These are phyloP conservation scores for Aureobasidium sp. DNA, from an alignment of 2,329 filamentous ascomycete species.

Conservation along the genomic window DNA sequence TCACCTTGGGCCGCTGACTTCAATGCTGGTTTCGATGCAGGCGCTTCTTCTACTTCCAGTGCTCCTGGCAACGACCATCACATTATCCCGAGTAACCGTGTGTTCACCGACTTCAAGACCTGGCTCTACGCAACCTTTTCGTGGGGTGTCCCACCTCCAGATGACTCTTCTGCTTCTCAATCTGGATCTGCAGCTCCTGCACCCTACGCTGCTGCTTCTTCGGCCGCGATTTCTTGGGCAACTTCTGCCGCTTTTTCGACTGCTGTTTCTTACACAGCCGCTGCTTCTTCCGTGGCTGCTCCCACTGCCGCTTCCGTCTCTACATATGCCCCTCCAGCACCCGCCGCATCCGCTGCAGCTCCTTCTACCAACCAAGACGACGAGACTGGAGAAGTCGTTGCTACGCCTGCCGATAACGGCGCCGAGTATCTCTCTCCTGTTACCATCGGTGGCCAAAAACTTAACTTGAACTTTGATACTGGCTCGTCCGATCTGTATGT, in stretches of 20 bases:
- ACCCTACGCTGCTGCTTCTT: neutral
- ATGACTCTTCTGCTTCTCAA: neutral
- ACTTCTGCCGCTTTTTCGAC: neutral
- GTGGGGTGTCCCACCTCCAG: neutral
- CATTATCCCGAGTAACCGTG: neutral
- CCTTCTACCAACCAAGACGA: constrained; percentile 17
- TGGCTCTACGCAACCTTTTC: constrained; percentile 1
- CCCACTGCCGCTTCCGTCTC: neutral
- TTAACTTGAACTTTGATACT: constrained; percentile 69
- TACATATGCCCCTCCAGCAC: neutral
- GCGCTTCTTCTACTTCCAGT: constrained; percentile 3
- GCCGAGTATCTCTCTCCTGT: constrained; percentile 65
- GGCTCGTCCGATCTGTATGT: constrained; percentile 63
- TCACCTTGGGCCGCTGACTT: neutral
- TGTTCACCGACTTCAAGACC: neutral
- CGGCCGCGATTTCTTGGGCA: neutral
- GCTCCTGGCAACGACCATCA: neutral
- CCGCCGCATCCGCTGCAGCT: neutral
- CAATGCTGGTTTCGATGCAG: neutral
- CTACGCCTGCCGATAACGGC: constrained; percentile 59
- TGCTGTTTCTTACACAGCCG: neutral
- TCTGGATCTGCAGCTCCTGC: neutral
- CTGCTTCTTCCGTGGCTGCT: neutral
- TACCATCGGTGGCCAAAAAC: constrained; percentile 59
- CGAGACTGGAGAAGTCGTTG: constrained; percentile 50